Evolutionary conservation across 2,329 filamentous ascomycete genomes (phyloP), one percentile per base, ranked within the genome.

Genomic region (Kalaharituber pfeilii): DNA sequence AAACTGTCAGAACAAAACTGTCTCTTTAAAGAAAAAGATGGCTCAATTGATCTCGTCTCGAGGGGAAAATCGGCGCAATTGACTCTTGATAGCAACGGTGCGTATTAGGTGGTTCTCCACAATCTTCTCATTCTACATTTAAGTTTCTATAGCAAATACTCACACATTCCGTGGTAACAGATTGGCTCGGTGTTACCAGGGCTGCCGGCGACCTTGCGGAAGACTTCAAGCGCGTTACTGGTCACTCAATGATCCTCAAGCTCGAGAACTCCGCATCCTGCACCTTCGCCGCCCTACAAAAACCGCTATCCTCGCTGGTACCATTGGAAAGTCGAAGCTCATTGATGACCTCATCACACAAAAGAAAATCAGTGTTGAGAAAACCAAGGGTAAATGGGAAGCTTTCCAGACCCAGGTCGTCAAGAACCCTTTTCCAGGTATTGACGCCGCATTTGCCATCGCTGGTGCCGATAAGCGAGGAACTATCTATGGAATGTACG

Each of bases 171-270:
- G 26, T 44, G 15, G 49, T 15, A 26, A 52, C 15, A 62, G 62
- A 63, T 54, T 63, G 57, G 57, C 61, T 61, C 6, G 81, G 80
- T 54, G 81, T 84, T 1, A 72, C 83, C 53, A 75, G 81, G 25
- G 80, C 79, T 4, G 81, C 79, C 0, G 72, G 78, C 36, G 81
- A 86, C 65, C 72, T 86, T 8, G 79, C 80, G 0, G 63, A 71
- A 3, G 82, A 86, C 65, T 82, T 86, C 67, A 80, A 80, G 15
- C 75, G 78, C n/a, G 80, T 84, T 3, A 83, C 80, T 0, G 80
- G 80, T 9, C 56, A 58, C 9, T 51, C 54, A n/a, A 53, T 62
- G 18, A 54, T 54, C 2, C 55, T 59, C 28, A 52, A 54, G 4
- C 50, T 60, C n/a, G 49, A 53, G 29, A 60, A 53, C 44, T 49